Conservation (phyloP, 352 stramenopile species). For the Pythium angustatum region DNA sequence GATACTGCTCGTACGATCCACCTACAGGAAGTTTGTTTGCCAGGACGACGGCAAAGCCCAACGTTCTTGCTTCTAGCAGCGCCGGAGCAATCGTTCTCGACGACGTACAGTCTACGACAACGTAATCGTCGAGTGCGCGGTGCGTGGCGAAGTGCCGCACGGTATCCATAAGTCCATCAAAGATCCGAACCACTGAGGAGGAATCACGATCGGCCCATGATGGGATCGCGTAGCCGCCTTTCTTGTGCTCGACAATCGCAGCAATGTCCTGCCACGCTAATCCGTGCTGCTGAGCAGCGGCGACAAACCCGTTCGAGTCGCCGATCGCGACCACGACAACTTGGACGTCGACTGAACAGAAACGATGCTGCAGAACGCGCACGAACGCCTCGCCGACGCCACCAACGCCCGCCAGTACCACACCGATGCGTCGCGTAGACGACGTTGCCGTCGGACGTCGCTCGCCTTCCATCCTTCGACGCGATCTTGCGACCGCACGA, state of each 20-base stretch:
- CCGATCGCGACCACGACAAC: slow-evolving; percentile 31
- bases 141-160: slow-evolving; percentile 18
- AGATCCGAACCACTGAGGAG: not conserved
- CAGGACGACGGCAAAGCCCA: slow-evolving; percentile 38
- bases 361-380: slow-evolving; percentile 26
- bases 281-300: not conserved
- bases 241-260: slow-evolving; percentile 20
- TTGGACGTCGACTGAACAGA: slow-evolving; percentile 8
- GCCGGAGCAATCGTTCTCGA: slow-evolving; percentile 21
- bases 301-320: slow-evolving; percentile 32
- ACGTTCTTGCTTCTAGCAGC: slow-evolving; percentile 22
- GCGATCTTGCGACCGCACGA: not conserved
- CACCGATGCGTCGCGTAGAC: slow-evolving; percentile 16
- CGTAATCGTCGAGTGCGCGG: slow-evolving; percentile 15
- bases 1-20: slow-evolving; percentile 36
- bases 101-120: slow-evolving; percentile 38
- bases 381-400: slow-evolving; percentile 31
- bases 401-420: slow-evolving; percentile 33
- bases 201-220: not conserved
- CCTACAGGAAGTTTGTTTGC: slow-evolving; percentile 62
- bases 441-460: not conserved
- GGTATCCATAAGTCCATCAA: slow-evolving; percentile 5
- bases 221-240: not conserved
- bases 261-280: slow-evolving; percentile 16
- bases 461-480: slow-evolving; percentile 12